Evolutionary conservation across 768 basidiomycete species (phyloP).

Genomic region (Tylopilus vinaceipallidus): DNA sequence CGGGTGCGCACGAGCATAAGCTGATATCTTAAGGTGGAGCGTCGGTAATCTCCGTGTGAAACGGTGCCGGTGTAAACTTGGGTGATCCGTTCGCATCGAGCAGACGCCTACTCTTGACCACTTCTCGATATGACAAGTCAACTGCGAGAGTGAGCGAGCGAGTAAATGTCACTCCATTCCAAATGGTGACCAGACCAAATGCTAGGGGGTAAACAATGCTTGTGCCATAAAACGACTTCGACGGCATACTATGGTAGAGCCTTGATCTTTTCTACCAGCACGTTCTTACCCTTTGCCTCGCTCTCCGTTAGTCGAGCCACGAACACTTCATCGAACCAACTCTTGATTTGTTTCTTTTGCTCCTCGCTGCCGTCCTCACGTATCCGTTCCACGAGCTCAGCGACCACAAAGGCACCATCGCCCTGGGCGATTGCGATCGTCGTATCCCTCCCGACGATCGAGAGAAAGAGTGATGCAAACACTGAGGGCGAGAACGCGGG

Average conservation of each 20-base stretch:
- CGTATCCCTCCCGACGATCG: slow-evolving; percentile 49
- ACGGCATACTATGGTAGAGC: slow-evolving; percentile 35
- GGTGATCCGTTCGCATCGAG: no score
- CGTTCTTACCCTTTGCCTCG: slow-evolving; percentile 65
- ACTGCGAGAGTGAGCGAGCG: no score
- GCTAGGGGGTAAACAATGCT: no score
- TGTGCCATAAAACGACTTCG: no score
- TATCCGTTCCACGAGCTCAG: slow-evolving; percentile 66
- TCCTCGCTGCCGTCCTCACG: slow-evolving; percentile 37
- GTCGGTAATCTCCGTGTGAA: no score
- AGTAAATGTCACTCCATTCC: no score
- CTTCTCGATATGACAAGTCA: no score
- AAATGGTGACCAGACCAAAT: no score
- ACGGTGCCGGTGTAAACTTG: no score
- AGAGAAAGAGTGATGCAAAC: slow-evolving; percentile 61
- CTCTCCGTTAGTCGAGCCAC: slow-evolving; percentile 47
- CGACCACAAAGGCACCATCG: slow-evolving; percentile 73
- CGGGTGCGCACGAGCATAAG: no score
- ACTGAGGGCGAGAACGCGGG: slow-evolving; percentile 52
- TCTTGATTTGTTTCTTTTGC: slow-evolving; percentile 45
- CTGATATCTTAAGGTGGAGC: no score
- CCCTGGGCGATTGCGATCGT: slow-evolving; percentile 54
- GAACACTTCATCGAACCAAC: slow-evolving; percentile 56
- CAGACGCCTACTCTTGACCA: no score
- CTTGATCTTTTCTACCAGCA: slow-evolving; percentile 60